Base-by-base conservation (phyloP, 352 stramenopile species). In the Pythium rhizo-oryzae region DNA sequence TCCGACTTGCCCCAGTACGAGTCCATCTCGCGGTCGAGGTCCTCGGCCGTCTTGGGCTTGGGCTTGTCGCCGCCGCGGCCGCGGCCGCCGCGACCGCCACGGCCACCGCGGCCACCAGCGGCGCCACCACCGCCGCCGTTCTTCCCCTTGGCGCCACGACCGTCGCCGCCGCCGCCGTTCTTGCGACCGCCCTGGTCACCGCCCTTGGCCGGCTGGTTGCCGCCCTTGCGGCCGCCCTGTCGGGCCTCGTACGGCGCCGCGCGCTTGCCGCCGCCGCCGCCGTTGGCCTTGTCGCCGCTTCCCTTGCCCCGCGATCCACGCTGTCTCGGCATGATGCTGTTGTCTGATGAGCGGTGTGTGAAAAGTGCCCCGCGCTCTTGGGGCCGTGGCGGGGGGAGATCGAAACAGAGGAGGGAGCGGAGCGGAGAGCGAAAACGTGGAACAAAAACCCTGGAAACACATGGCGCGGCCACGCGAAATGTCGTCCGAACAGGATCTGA, bases 11-110 rank as follows among this genome's bases (percentile, higher is more conserved):
- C 84, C 87, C 87, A 95, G 80, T 95, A 95, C 30, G 62, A 86
- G 79, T 95, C 87, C 87, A 95, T 93, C 55, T 95, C 87, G 49
- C 81, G 82, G 69, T 95, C 85, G 28, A 95, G 76, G 56, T 95
- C 84, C 63, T 93, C 84, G 0, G 85, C 85, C 1, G 87, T 93
- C 68, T 82, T 85, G 9, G 85, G 74, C 77, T 92, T 92, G 24
- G 78, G 75, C 62, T 92, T 92, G 59, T 83, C 71, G 16, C 69
- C 66, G 19, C 72, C 54, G 11, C 77, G 57, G 25, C 76, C 53
- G 47, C 74, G 50, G 23, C 76, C 47, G 12, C 76, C 73, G 19
- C 72, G 66, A 21, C 67, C 44, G 25, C 69, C 62, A 35, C 71
- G 55, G 2, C 28, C 21, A 24, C 64, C 49, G 9, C 49, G 23